Conservation (phyloP, 176 grass and related monocot genomes). For the Rhynchospora pubera region DNA sequence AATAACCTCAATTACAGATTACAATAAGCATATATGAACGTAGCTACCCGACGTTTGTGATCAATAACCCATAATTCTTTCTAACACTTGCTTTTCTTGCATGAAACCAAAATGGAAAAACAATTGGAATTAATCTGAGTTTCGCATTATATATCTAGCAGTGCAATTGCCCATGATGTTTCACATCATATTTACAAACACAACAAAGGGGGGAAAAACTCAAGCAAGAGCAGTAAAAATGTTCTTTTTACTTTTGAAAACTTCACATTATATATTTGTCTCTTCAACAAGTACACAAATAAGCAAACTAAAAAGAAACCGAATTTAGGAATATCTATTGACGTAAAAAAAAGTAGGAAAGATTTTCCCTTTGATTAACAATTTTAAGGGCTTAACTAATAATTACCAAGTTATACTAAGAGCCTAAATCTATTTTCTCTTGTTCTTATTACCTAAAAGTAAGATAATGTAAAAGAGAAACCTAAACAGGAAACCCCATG, state of each 20-base stretch:
- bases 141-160: too few species aligned
- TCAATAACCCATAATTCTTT: too few species aligned
- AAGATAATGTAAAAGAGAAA: conserved; percentile 53
- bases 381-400: background rate
- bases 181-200: too few species aligned
- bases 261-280: background rate
- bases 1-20: too few species aligned
- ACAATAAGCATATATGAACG: too few species aligned
- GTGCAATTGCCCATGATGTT: too few species aligned
- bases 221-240: too few species aligned
- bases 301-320: background rate
- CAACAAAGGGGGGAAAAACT: too few species aligned
- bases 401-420: background rate
- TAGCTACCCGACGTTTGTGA: too few species aligned
- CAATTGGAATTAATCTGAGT: too few species aligned
- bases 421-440: conserved; percentile 36
- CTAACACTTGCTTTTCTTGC: too few species aligned
- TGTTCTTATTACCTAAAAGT: conserved; percentile 60
- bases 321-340: background rate
- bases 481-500: conserved; percentile 54
- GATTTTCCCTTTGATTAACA: background rate
- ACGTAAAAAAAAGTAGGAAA: background rate
- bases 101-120: too few species aligned
- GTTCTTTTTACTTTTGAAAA: background rate
- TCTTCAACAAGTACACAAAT: background rate